phyloP scores from a whole-genome alignment of 495 filamentous ascomycete genomes.

The Tuber aestivum region DNA sequence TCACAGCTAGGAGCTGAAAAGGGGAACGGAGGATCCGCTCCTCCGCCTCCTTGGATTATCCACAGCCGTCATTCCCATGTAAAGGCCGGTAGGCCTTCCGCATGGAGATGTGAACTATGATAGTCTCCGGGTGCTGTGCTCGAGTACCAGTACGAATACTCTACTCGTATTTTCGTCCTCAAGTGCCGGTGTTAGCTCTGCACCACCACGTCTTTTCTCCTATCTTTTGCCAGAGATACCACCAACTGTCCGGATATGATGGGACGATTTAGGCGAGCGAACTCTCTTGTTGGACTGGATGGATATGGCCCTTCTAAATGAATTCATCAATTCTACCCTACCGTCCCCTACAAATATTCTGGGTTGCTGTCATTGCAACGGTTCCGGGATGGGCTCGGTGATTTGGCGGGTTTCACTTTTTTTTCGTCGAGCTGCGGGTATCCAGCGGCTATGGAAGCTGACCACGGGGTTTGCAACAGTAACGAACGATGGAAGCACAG shows the following conservation, averaged over 20 bases:
- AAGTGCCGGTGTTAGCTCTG: background rate
- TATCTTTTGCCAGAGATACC: background rate
- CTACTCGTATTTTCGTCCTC: background rate
- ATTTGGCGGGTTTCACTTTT: background rate
- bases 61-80: background rate
- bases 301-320: background rate
- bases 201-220: background rate
- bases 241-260: background rate
- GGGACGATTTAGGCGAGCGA: background rate
- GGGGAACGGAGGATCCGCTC: background rate
- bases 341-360: background rate
- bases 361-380: background rate
- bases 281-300: background rate
- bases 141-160: background rate
- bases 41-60: background rate
- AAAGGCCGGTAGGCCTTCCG: background rate
- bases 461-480: background rate
- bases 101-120: background rate
- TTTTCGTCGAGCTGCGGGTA: background rate
- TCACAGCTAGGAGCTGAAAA: background rate
- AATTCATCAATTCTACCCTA: background rate
- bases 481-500: background rate
- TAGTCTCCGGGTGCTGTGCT: background rate
- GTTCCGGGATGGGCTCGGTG: background rate
- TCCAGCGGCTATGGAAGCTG: background rate